phyloP scores from a whole-genome alignment of 768 basidiomycete species.

The Dioszegia hungarica region DNA sequence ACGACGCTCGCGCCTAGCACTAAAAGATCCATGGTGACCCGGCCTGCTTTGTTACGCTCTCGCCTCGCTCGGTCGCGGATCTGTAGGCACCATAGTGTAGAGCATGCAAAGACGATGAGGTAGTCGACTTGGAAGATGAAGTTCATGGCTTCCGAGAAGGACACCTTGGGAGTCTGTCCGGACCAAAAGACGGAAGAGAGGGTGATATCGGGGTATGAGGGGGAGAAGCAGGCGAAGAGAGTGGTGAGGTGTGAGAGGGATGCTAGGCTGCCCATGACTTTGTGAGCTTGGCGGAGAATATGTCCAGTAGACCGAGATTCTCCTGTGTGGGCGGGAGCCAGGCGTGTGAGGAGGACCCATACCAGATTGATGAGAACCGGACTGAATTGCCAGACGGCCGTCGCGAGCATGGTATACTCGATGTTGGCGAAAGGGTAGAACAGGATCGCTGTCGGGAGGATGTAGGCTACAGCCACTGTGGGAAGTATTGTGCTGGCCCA shows the following conservation, averaged over 20 bases:
- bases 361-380: constrained; percentile 1
- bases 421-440: constrained; percentile 1
- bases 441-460: background rate
- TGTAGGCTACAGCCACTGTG: background rate
- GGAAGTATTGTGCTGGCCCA: background rate
- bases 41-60: too few relatives aligned
- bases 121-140: constrained; percentile 7
- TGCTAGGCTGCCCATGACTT: background rate
- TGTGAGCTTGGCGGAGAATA: background rate
- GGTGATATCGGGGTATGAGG: background rate
- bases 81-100: background rate
- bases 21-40: too few relatives aligned
- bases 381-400: constrained; percentile 3
- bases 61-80: too few relatives aligned
- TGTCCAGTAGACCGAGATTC: background rate
- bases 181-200: background rate
- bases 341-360: background rate
- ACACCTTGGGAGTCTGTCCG: background rate
- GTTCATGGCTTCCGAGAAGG: constrained; percentile 1
- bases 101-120: background rate
- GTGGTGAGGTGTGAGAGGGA: background rate
- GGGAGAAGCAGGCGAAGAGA: background rate
- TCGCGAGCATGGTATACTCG: constrained; percentile 4
- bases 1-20: too few relatives aligned
- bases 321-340: background rate